Conservation (phyloP, 345 rosid species). For the Camelina laxa region DNA sequence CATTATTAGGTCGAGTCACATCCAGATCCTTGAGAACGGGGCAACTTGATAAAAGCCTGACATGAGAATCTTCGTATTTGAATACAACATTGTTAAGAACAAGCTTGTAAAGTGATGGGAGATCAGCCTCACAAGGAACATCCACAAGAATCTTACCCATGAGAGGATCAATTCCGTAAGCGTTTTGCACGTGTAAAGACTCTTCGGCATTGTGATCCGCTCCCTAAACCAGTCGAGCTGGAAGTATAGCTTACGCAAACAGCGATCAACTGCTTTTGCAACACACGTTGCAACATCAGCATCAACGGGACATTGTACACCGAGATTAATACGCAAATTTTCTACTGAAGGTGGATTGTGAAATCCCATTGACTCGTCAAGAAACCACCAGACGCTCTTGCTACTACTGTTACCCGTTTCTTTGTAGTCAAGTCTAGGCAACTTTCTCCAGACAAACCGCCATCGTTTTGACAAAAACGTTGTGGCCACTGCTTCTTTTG, state of each 20-base stretch:
- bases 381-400: too few relatives aligned
- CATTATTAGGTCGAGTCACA: background rate
- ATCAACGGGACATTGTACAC: background rate
- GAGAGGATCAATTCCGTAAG: background rate
- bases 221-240: background rate
- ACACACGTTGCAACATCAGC: background rate
- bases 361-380: too few relatives aligned
- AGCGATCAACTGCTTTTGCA: background rate
- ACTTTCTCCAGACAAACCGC: too few relatives aligned
- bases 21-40: background rate
- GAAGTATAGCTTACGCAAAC: background rate
- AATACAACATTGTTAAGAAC: background rate
- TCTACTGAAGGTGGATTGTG: too few relatives aligned
- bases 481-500: too few relatives aligned
- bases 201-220: background rate
- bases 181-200: constrained; percentile 6
- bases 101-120: background rate
- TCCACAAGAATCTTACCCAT: background rate
- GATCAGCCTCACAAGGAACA: background rate
- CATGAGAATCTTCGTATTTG: constrained; percentile 11
- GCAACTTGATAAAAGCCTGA: constrained; percentile 1
- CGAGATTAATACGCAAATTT: background rate
- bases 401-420: too few relatives aligned
- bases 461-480: too few relatives aligned
- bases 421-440: too few relatives aligned